A percentile compares a stretch with the other conserved stretches of the same genome.
These are phyloP conservation scores for Leccinum subgranulosum DNA, from an alignment of 768 basidiomycete genomes.

Conservation along the genomic window DNA sequence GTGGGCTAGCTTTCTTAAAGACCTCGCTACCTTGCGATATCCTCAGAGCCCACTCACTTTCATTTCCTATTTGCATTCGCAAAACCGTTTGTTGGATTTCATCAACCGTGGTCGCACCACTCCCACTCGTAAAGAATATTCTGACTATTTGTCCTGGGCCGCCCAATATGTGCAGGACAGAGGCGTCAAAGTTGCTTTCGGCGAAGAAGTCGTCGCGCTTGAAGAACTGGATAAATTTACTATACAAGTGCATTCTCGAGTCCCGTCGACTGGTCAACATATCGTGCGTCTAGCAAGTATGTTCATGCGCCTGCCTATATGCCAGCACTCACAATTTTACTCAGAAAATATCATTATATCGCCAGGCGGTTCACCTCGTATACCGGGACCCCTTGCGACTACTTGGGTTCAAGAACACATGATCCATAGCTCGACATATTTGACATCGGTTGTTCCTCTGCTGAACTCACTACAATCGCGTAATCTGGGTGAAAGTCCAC, in stretches of 20 bases:
- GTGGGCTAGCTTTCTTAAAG: slow-evolving; percentile 44
- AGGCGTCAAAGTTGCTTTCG: slow-evolving; percentile 43
- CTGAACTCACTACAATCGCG: slow-evolving; percentile 27
- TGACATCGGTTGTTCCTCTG: slow-evolving; percentile 36
- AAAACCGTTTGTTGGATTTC: slow-evolving; percentile 47
- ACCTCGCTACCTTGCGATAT: slow-evolving; percentile 50
- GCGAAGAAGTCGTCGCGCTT: slow-evolving; percentile 45
- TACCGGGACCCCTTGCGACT: slow-evolving; percentile 37
- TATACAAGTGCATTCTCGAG: slow-evolving; percentile 38
- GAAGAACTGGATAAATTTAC: slow-evolving; percentile 31
- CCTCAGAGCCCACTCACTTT: slow-evolving; percentile 53
- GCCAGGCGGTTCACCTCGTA: slow-evolving; percentile 45
- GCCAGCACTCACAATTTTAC: neutral
- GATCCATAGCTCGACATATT: slow-evolving; percentile 44
- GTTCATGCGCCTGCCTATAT: slow-evolving; percentile 15
- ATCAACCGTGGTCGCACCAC: slow-evolving; percentile 51
- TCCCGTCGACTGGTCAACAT: slow-evolving; percentile 35
- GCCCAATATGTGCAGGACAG: slow-evolving; percentile 41
- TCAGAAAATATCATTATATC: slow-evolving; percentile 49
- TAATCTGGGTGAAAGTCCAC: slow-evolving; percentile 20
- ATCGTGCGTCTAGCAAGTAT: slow-evolving; percentile 37
- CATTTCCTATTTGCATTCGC: slow-evolving; percentile 48
- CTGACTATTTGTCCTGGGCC: slow-evolving; percentile 55
- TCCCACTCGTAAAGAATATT: slow-evolving; percentile 51
- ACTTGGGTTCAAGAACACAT: slow-evolving; percentile 34